Evolutionary conservation across 2,329 filamentous ascomycete genomes (phyloP).

Genomic region (Leptodontidium sp.): DNA sequence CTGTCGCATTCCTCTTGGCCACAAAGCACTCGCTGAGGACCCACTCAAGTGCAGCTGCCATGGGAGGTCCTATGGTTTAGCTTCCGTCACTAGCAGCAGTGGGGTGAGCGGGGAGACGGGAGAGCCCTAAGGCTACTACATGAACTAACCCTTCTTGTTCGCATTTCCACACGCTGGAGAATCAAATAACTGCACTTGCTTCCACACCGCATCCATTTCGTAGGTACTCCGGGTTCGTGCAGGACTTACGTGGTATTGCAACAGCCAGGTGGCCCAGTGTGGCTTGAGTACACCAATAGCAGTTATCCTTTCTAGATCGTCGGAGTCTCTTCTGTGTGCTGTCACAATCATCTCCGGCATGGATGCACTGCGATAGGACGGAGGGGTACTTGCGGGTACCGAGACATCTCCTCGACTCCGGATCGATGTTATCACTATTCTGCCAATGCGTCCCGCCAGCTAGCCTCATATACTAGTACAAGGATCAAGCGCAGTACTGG

Average conservation of each 20-base stretch:
- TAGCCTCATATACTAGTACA: background rate
- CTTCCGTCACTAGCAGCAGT: background rate
- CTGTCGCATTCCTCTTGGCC: background rate
- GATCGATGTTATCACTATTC: background rate
- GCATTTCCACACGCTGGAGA: background rate
- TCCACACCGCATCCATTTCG: background rate
- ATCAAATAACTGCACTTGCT: background rate
- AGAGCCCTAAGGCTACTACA: background rate
- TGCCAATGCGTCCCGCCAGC: background rate
- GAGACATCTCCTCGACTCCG: background rate
- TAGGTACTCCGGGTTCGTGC: slow-evolving; percentile 17
- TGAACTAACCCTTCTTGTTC: slow-evolving; percentile 2
- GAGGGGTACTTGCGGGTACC: background rate
- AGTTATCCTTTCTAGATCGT: background rate
- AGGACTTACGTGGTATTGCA: background rate
- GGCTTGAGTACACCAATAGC: background rate
- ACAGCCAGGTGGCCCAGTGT: background rate
- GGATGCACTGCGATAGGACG: slow-evolving; percentile 5
- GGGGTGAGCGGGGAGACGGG: slow-evolving; percentile 19
- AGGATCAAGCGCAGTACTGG: background rate
- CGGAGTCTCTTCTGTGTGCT: background rate
- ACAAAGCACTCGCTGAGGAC: background rate
- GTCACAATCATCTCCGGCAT: background rate
- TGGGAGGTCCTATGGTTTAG: slow-evolving; percentile 3
- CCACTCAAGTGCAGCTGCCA: slow-evolving; percentile 2